A percentile compares a stretch with the other conserved stretches of the same genome.
These are phyloP conservation scores for Chrysoporthe puriensis DNA, from an alignment of 2,329 filamentous ascomycete genomes.

Conservation along the genomic window DNA sequence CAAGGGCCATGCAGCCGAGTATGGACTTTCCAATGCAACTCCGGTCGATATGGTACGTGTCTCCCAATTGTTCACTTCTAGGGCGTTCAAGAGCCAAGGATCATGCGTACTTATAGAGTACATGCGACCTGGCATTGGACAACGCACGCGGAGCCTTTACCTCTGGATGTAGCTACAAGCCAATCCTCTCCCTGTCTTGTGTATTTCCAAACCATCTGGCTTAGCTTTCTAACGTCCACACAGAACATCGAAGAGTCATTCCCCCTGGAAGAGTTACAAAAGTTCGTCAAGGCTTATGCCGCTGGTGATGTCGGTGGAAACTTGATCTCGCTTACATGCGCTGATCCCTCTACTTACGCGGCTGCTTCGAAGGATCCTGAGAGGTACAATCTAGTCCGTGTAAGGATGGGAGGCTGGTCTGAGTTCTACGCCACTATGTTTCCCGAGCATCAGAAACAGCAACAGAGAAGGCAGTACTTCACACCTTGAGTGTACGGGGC, in stretches of 20 bases:
- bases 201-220: background rate
- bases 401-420: conserved; percentile 34
- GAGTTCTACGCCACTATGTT: conserved; percentile 34
- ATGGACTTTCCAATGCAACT: conserved; percentile 31
- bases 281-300: conserved; percentile 29
- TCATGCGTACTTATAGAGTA: no score
- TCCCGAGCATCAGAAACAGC: conserved; percentile 32
- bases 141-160: no score
- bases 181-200: background rate
- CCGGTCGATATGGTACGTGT: conserved; percentile 31
- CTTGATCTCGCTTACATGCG: conserved; percentile 31
- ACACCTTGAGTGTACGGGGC: conserved; percentile 4
- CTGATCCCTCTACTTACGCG: conserved; percentile 31
- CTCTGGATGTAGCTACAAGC: background rate
- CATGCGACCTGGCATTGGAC: no score
- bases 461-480: conserved; percentile 31
- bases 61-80: background rate
- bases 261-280: conserved; percentile 27
- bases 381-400: conserved; percentile 32
- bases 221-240: background rate
- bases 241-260: conserved; percentile 33
- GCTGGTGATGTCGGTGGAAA: conserved; percentile 31
- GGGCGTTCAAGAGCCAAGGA: background rate
- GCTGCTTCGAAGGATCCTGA: conserved; percentile 30
- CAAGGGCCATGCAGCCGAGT: conserved; percentile 23